Evolutionary conservation across 345 rosid species (phyloP).

Genomic region (Eucalyptus tenuipes): DNA sequence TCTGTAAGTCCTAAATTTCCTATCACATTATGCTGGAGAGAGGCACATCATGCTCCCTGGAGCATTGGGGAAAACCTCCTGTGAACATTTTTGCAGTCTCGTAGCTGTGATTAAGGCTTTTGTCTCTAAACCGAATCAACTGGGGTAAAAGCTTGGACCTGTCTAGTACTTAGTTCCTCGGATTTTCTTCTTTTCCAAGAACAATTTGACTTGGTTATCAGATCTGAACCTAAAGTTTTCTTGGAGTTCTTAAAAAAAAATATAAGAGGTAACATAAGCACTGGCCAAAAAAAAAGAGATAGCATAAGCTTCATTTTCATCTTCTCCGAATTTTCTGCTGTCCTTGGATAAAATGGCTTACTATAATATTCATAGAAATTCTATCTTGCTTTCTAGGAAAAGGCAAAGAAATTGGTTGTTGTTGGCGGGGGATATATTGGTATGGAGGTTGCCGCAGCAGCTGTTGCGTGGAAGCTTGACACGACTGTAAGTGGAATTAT

Average conservation of each 20-base stretch:
- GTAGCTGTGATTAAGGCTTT: not conserved
- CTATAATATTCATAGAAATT: not conserved
- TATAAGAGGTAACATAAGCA: not conserved
- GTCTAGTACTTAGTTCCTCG: not conserved
- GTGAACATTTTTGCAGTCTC: not conserved
- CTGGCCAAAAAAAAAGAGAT: not conserved
- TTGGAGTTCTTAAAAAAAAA: not conserved
- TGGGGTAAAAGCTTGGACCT: not conserved
- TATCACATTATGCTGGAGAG: not conserved
- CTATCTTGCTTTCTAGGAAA: constrained; percentile 31
- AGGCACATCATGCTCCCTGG: not conserved
- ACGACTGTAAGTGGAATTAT: constrained; percentile 40
- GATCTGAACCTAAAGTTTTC: not conserved
- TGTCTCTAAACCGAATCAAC: not conserved
- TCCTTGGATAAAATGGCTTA: not conserved
- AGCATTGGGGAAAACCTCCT: not conserved
- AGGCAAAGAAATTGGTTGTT: constrained; percentile 64
- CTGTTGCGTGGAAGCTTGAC: constrained; percentile 92
- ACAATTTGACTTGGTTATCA: not conserved
- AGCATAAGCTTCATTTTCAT: not conserved
- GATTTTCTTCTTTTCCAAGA: not conserved
- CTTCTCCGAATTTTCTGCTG: not conserved
- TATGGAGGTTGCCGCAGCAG: constrained; percentile 98
- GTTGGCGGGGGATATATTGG: constrained; percentile 99
- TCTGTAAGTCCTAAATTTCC: not conserved